These are phyloP conservation scores for Calophaca sinica DNA, from an alignment of 306 rosid species.

Conservation along the genomic window DNA sequence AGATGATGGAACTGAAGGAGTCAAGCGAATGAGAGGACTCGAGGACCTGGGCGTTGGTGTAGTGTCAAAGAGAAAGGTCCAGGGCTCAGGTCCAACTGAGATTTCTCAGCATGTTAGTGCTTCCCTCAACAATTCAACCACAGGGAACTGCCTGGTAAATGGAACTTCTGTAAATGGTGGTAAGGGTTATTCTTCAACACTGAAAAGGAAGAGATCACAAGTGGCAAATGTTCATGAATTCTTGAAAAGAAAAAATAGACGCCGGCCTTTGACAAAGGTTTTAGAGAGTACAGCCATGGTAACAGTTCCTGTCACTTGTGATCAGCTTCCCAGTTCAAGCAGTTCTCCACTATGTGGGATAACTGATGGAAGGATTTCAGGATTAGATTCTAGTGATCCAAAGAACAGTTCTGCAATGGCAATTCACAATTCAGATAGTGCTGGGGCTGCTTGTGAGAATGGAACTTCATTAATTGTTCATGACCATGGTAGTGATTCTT, in stretches of 20 bases:
- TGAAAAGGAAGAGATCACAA: constrained; percentile 84
- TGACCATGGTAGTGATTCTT: constrained; percentile 57
- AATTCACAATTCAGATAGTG: constrained; percentile 52
- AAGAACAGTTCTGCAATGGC: constrained; percentile 55
- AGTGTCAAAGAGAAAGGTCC: constrained; percentile 65
- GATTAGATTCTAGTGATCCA: constrained; percentile 59
- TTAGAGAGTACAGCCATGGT: constrained; percentile 91
- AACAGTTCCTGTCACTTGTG: constrained; percentile 72
- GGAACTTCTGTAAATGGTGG: constrained; percentile 70
- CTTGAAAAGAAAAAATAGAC: constrained; percentile 74
- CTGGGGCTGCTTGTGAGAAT: constrained; percentile 65
- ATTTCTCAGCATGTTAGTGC: constrained; percentile 68
- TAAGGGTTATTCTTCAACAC: constrained; percentile 54
- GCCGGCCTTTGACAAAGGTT: constrained; percentile 84
- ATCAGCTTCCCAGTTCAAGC: constrained; percentile 71
- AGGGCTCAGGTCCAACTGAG: constrained; percentile 59
- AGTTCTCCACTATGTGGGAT: constrained; percentile 58
- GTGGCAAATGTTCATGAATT: constrained; percentile 72
- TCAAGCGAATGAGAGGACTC: constrained; percentile 94
- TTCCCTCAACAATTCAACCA: constrained; percentile 57
- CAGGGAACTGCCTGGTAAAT: constrained; percentile 57
- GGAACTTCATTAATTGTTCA: constrained; percentile 59
- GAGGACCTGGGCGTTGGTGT: constrained; percentile 83
- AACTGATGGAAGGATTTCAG: constrained; percentile 63
- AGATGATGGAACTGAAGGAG: constrained; percentile 96